phyloP scores from a whole-genome alignment of 2,329 filamentous ascomycete genomes.

The Penicillium crustosum region DNA sequence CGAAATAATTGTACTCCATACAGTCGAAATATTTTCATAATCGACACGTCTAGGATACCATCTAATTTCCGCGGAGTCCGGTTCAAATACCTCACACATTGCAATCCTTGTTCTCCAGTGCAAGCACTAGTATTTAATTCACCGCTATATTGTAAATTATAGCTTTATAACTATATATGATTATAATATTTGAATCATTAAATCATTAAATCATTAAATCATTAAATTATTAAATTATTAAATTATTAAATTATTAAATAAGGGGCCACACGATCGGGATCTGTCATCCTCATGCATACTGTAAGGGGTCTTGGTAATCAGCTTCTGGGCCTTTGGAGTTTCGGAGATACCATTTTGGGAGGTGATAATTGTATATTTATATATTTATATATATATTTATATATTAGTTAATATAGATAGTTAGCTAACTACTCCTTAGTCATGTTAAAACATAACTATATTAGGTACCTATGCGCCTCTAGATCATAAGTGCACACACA shows the following conservation, averaged over 20 bases:
- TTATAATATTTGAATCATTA: too few relatives aligned
- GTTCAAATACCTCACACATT: neutral
- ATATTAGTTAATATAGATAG: too few relatives aligned
- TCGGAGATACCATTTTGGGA: neutral
- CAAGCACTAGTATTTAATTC: neutral
- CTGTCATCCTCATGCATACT: neutral
- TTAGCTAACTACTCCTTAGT: too few relatives aligned
- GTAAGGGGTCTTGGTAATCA: conserved; percentile 8
- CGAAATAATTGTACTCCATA: too few relatives aligned
- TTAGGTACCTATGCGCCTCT: too few relatives aligned
- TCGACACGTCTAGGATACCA: neutral
- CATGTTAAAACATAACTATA: too few relatives aligned
- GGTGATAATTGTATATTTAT: too few relatives aligned
- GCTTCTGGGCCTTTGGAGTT: neutral
- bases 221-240: neutral
- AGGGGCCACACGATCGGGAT: conserved; percentile 3
- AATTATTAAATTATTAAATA: neutral
- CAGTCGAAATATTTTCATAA: neutral
- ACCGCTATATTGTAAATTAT: neutral
- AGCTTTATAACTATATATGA: too few relatives aligned
- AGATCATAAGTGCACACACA: too few relatives aligned
- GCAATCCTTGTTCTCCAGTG: neutral
- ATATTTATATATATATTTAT: too few relatives aligned
- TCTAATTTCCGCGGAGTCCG: neutral
- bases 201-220: neutral